Conservation (phyloP, 768 basidiomycete species). For the Coprinopsis cinerea region DNA sequence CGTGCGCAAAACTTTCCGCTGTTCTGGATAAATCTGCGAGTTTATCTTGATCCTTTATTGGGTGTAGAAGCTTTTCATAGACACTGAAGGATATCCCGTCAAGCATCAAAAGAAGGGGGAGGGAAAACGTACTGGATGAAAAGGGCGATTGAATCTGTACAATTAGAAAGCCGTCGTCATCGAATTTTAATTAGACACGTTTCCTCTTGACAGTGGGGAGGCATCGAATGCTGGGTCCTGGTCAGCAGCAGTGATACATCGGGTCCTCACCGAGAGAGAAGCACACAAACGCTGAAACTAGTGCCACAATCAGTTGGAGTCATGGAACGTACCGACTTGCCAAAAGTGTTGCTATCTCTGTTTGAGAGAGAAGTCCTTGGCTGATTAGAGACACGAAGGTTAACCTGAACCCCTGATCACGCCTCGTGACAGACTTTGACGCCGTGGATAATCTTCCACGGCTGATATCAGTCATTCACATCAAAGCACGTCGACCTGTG, state of each 20-base stretch:
- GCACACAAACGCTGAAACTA: constrained; percentile 17
- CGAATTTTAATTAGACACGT: constrained; percentile 1
- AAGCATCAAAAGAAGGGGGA: neutral
- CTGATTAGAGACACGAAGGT: constrained; percentile 19
- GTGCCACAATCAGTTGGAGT: constrained; percentile 35
- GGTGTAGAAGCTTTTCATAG: constrained; percentile 9
- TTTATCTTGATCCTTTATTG: constrained; percentile 25
- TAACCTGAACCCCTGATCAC: constrained; percentile 27
- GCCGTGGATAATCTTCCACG: constrained; percentile 13
- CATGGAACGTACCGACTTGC: constrained; percentile 17
- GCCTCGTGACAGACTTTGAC: constrained; percentile 27
- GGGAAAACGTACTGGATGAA: neutral
- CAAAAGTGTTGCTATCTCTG: constrained; percentile 25
- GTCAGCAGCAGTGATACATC: neutral
- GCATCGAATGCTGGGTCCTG: neutral
- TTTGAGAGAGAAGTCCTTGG: constrained; percentile 23
- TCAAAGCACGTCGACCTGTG: constrained; percentile 18
- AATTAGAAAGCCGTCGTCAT: constrained; percentile 4
- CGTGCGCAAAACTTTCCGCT: constrained; percentile 36
- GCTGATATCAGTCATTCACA: constrained; percentile 20
- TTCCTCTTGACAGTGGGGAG: neutral
- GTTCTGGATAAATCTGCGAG: constrained; percentile 31
- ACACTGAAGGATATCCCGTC: neutral
- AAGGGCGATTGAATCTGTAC: constrained; percentile 2
- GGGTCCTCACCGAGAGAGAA: neutral